These are phyloP conservation scores for Nemania sp. DNA, from an alignment of 2,329 filamentous ascomycete genomes.

Conservation along the genomic window DNA sequence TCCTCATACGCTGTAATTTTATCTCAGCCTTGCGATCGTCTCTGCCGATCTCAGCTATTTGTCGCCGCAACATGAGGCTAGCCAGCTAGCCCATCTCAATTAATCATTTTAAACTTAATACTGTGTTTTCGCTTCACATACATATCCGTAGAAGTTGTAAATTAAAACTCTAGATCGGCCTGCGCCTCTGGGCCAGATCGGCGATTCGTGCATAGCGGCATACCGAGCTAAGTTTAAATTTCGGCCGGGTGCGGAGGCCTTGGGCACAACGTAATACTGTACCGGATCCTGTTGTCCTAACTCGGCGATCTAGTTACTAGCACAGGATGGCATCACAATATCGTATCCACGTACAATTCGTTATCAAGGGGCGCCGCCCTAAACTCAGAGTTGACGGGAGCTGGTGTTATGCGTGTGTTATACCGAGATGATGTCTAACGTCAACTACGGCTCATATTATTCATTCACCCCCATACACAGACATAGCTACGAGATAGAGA, in stretches of 20 bases:
- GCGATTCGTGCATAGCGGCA: neutral
- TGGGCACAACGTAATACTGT: neutral
- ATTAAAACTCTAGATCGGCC: neutral
- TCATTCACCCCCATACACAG: neutral
- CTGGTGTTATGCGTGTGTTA: neutral
- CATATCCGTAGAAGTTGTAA: no score
- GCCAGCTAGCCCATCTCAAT: neutral
- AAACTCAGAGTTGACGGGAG: neutral
- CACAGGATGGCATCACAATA: neutral
- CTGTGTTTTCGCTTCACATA: neutral
- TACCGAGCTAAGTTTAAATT: conserved; percentile 4
- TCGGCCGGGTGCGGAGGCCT: neutral
- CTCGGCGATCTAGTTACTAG: neutral
- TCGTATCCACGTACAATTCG: neutral
- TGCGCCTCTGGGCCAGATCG: neutral
- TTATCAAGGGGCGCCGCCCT: neutral
- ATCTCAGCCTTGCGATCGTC: no score
- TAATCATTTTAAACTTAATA: neutral
- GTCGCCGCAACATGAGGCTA: neutral
- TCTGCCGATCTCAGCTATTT: no score
- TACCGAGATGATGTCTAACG: neutral
- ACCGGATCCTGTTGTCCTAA: neutral
- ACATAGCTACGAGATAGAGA: neutral
- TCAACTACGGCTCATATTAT: neutral
- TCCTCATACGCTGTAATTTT: no score